Evolutionary conservation across 2,329 filamentous ascomycete genomes (phyloP).

Genomic region (Pseudopyricularia javanii): DNA sequence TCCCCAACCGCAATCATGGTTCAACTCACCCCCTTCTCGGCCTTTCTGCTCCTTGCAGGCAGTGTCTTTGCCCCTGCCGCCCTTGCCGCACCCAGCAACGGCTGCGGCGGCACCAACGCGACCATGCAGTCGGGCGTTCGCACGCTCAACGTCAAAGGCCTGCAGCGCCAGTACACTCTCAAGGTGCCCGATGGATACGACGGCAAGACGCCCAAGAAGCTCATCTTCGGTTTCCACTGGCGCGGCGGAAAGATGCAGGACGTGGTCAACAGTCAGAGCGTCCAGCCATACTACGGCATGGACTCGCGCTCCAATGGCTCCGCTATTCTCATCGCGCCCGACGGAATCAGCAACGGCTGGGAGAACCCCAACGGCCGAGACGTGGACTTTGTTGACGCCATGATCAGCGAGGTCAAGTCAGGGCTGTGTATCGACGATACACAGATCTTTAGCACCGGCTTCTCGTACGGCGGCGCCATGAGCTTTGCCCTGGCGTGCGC

Average conservation of each 20-base stretch:
- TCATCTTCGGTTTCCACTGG: conserved; percentile 30
- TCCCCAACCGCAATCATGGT: neutral
- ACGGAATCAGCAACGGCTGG: conserved; percentile 29
- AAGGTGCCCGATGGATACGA: neutral
- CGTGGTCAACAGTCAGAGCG: conserved; percentile 17
- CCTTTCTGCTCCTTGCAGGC: neutral
- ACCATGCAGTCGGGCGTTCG: neutral
- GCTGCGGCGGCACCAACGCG: neutral
- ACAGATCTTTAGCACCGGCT: conserved; percentile 28
- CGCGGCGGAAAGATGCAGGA: conserved; percentile 23
- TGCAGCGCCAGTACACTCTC: neutral
- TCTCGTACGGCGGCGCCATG: conserved; percentile 31
- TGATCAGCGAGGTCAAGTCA: conserved; percentile 22
- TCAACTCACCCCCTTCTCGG: neutral
- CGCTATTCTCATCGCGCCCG: conserved; percentile 29
- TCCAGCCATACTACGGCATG: conserved; percentile 24
- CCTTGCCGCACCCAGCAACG: neutral
- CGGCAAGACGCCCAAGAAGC: conserved; percentile 5
- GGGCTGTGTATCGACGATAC: conserved; percentile 28
- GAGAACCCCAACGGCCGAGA: conserved; percentile 27
- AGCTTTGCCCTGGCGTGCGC: conserved; percentile 27
- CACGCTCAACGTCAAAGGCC: neutral
- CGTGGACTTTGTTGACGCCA: conserved; percentile 23
- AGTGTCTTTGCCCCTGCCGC: neutral
- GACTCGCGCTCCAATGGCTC: conserved; percentile 17